phyloP scores from a whole-genome alignment of 192 early-diverging fungal species.

The Dispira parvispora region DNA sequence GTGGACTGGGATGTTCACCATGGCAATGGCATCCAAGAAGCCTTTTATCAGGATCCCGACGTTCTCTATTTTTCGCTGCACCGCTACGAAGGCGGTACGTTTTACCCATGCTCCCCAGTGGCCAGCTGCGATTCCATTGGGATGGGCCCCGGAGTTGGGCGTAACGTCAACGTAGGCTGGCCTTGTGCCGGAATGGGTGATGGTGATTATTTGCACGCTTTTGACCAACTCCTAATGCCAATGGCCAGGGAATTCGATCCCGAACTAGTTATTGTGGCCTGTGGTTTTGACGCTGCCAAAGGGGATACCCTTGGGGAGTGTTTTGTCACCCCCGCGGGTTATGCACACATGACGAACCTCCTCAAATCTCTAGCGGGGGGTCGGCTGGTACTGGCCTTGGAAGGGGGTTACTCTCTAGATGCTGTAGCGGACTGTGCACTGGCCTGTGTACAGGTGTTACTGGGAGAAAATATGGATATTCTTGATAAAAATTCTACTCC shows the following conservation, averaged over 20 bases:
- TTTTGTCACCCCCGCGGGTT: slow-evolving; percentile 59
- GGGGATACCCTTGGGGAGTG: slow-evolving; percentile 76
- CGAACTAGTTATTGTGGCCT: slow-evolving; percentile 66
- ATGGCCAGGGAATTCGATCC: slow-evolving; percentile 68
- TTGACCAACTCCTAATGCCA: slow-evolving; percentile 61
- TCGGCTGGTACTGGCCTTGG: slow-evolving; percentile 61
- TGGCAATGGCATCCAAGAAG: slow-evolving; percentile 82
- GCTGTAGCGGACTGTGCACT: slow-evolving; percentile 54
- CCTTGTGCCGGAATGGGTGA: slow-evolving; percentile 50
- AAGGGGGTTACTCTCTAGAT: slow-evolving; percentile 79
- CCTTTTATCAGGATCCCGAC: slow-evolving; percentile 56
- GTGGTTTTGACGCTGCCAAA: slow-evolving; percentile 79
- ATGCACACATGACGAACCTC: slow-evolving; percentile 76
- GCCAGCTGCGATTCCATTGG: slow-evolving; percentile 43
- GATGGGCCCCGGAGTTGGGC: slow-evolving; percentile 32
- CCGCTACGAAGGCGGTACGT: slow-evolving; percentile 55
- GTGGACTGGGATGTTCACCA: slow-evolving; percentile 95
- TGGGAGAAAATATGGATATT: slow-evolving; percentile 35
- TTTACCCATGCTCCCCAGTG: slow-evolving; percentile 54
- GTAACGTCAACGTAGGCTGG: slow-evolving; percentile 87
- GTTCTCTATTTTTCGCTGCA: slow-evolving; percentile 83
- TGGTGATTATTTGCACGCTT: slow-evolving; percentile 77
- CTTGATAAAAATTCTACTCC: slow-evolving; percentile 13
- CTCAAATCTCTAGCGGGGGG: slow-evolving; percentile 50
- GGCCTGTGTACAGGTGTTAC: slow-evolving; percentile 55